Base-by-base conservation (phyloP, 768 basidiomycete genomes). In the Tylopilus felleus region DNA sequence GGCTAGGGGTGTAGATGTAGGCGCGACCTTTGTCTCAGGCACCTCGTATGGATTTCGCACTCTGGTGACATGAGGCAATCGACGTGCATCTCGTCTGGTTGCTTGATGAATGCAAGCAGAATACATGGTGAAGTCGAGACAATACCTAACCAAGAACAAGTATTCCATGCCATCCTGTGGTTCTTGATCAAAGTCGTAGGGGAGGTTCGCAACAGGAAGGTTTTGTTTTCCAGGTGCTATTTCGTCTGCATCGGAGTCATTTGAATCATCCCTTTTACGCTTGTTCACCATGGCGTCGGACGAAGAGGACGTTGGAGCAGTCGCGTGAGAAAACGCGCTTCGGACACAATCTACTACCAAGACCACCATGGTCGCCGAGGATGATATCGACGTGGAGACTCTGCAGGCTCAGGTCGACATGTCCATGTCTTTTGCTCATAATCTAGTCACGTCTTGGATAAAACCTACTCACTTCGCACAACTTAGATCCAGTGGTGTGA, bases 391-490 rank as follows among this genome's bases (percentile, higher is more conserved):
- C 65, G 60, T 75, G 46, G 86, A 88, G 62, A 74, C 80, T 31
- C 74, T 92, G 38, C 90, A 91, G 68, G 88, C 89, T n/a, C 87
- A 87, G 71, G 83, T 91, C 49, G 86, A 92, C 69, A 73, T 88
- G 62, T 83, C 89, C 21, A 82, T 91, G 82, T 84, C 89, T 6
- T 82, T 84, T 69, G 83, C 85, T 2, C 81, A 90, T 58, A 77
- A 81, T 65, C 76, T 91, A 61, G 82, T 88, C 41, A 77, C 86
- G 21, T 87, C 90, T 51, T 92, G 90, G 90, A 75, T 92, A 60
- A 81, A 82, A 60, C 80, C 85, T 29, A 71, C 75, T 36, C 61
- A 66, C n/a, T 74, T 72, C 51, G 65, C 75, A 41, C 65, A 74
- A 25, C 71, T 65, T 53, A 71, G 64, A 57, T 70, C 73, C 21